Percentiles rank a stretch among this genome's conserved stretches.
Conservation (phyloP, 345 rosid species). For the Dovyalis caffra region DNA sequence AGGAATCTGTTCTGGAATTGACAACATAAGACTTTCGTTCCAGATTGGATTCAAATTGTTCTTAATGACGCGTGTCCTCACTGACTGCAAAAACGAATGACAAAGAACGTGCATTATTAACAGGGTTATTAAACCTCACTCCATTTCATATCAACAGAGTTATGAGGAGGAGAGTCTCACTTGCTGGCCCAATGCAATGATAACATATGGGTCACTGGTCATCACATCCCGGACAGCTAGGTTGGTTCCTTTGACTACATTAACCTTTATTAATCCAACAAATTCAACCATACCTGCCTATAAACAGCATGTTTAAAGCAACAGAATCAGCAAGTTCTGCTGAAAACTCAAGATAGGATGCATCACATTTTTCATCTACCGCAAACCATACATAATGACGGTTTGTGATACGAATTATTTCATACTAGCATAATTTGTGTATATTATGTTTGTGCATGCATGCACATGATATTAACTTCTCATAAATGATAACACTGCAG, state of each 20-base stretch:
- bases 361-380: not conserved
- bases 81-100: constrained; percentile 54
- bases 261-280: constrained; percentile 89
- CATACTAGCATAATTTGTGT: not conserved
- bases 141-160: constrained; percentile 8
- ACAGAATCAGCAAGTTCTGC: constrained; percentile 14
- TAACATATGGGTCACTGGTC: constrained; percentile 94
- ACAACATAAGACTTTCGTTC: constrained; percentile 93
- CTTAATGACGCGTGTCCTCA: constrained; percentile 87
- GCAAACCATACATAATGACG: not conserved
- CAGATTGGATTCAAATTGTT: constrained; percentile 96
- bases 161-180: constrained; percentile 41
- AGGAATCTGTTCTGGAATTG: constrained; percentile 89
- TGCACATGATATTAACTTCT: too few relatives aligned
- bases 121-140: not conserved
- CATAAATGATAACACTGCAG: too few relatives aligned
- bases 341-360: not conserved
- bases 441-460: too few relatives aligned
- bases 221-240: constrained; percentile 82
- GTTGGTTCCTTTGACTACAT: constrained; percentile 94
- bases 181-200: constrained; percentile 81
- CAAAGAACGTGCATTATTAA: not conserved
- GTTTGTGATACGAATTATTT: too few relatives aligned
- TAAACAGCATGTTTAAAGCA: constrained; percentile 26
- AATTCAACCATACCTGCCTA: constrained; percentile 98